Evolutionary conservation across 352 stramenopile genomes (phyloP).

Genomic region (Phytophthora meadii): DNA sequence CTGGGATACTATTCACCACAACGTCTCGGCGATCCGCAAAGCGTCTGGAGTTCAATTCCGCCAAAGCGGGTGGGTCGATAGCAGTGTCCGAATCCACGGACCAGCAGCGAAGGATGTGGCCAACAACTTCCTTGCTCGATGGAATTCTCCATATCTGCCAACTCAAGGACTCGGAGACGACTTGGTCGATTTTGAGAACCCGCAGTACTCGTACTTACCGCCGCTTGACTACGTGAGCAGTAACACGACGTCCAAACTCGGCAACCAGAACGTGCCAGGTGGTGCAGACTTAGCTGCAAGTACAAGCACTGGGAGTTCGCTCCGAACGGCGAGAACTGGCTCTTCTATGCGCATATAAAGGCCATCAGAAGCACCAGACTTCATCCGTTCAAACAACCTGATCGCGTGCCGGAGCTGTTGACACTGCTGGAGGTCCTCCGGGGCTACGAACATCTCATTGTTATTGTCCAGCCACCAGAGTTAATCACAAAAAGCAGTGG

Average conservation of each 20-base stretch:
- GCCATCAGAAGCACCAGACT: slow-evolving; percentile 62
- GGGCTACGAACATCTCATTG: slow-evolving; percentile 51
- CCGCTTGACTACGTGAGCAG: slow-evolving; percentile 15
- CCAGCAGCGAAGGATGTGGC: slow-evolving; percentile 54
- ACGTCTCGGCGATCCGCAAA: slow-evolving; percentile 44
- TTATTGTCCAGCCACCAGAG: slow-evolving; percentile 45
- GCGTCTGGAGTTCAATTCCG: slow-evolving; percentile 34
- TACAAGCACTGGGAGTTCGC: slow-evolving; percentile 57
- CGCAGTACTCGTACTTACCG: slow-evolving; percentile 30
- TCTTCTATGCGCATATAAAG: slow-evolving; percentile 59
- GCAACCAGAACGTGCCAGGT: slow-evolving; percentile 52
- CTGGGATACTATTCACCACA: slow-evolving; percentile 64
- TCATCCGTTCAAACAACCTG: too few relatives aligned
- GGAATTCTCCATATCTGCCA: slow-evolving; percentile 49
- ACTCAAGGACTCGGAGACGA: slow-evolving; percentile 35
- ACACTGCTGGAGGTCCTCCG: slow-evolving; percentile 51
- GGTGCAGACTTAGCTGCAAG: slow-evolving; percentile 59
- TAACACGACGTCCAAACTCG: slow-evolving; percentile 23
- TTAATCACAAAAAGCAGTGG: slow-evolving; percentile 29
- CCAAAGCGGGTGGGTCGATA: slow-evolving; percentile 63
- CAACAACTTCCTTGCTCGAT: slow-evolving; percentile 58
- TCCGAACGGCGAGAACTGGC: slow-evolving; percentile 49
- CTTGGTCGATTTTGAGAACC: slow-evolving; percentile 61
- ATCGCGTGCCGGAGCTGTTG: slow-evolving; percentile 52
- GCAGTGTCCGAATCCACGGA: slow-evolving; percentile 49